These are phyloP conservation scores for Aquilaria agallochum DNA, from an alignment of 441 rosid genomes.

Conservation along the genomic window DNA sequence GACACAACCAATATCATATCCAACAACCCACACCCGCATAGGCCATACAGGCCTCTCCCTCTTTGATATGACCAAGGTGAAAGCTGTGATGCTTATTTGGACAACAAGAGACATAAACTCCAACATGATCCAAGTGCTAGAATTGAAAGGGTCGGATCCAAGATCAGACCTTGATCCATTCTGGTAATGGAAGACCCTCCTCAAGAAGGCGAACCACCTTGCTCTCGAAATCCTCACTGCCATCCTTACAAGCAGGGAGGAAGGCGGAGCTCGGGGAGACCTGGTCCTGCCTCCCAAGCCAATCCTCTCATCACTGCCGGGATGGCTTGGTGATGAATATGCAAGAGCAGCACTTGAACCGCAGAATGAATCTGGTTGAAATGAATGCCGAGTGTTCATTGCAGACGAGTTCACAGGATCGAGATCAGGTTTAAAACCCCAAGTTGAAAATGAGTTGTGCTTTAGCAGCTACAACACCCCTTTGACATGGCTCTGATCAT, in stretches of 20 bases:
- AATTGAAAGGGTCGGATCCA: constrained; percentile 90
- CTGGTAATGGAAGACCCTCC: constrained; percentile 95
- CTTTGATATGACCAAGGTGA: constrained; percentile 63
- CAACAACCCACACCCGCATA: constrained; percentile 81
- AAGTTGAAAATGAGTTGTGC: not conserved
- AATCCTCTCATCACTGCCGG: constrained; percentile 29
- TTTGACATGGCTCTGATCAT: not conserved
- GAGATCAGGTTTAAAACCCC: constrained; percentile 4
- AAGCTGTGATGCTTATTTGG: constrained; percentile 60
- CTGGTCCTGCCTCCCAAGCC: constrained; percentile 36
- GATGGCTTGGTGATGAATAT: constrained; percentile 45
- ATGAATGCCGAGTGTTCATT: constrained; percentile 57
- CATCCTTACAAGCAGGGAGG: constrained; percentile 50
- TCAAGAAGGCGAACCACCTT: constrained; percentile 85
- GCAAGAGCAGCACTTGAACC: constrained; percentile 34
- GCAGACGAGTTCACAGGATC: not conserved
- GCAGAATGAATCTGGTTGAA: constrained; percentile 43
- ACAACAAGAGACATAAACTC: constrained; percentile 64
- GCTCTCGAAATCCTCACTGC: constrained; percentile 91
- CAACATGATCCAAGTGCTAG: constrained; percentile 78
- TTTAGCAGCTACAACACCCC: not conserved
- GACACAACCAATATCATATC: constrained; percentile 78
- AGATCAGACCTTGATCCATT: constrained; percentile 90
- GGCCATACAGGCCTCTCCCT: constrained; percentile 89
- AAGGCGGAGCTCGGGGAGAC: constrained; percentile 34